phyloP scores from a whole-genome alignment of 2,329 filamentous ascomycete species.

The Fusarium sp. region DNA sequence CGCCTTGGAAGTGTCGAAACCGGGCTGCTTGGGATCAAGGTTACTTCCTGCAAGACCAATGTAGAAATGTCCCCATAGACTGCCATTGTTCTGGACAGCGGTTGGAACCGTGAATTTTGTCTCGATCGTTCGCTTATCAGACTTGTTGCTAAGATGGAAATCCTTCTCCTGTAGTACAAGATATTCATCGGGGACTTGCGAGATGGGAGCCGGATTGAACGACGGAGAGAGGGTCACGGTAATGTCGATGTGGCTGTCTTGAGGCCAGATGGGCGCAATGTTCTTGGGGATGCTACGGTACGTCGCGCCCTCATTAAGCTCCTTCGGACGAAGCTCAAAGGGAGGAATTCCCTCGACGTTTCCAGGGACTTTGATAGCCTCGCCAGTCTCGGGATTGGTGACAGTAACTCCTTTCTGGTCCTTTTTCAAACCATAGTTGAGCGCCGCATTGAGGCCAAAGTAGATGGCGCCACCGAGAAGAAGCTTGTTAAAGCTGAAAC shows the following conservation, averaged over 20 bases:
- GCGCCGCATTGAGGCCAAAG: conserved; percentile 71
- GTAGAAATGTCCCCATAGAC: conserved; percentile 95
- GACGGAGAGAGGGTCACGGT: conserved; percentile 86
- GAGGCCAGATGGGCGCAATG: conserved; percentile 90
- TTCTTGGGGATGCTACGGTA: conserved; percentile 77
- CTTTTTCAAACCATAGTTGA: conserved; percentile 68
- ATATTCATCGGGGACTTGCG: conserved; percentile 74
- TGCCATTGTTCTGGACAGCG: conserved; percentile 90
- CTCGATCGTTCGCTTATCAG: conserved; percentile 83
- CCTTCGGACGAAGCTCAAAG: conserved; percentile 75
- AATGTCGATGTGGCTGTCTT: conserved; percentile 84
- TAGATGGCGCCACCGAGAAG: conserved; percentile 69
- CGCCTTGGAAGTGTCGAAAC: conserved; percentile 82
- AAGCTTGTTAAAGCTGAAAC: conserved; percentile 62
- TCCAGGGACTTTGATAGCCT: conserved; percentile 66
- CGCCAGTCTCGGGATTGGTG: conserved; percentile 65
- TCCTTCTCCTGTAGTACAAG: conserved; percentile 84
- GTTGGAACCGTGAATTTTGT: conserved; percentile 83
- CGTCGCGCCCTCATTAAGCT: conserved; percentile 71
- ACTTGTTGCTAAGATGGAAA: conserved; percentile 84
- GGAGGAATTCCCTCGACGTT: conserved; percentile 73
- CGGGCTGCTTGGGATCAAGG: conserved; percentile 80
- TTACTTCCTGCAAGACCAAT: conserved; percentile 81
- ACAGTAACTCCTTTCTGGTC: conserved; percentile 63
- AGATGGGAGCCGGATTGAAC: conserved; percentile 77